These are phyloP conservation scores for Cladophialophora bantiana DNA, from an alignment of 2,329 filamentous ascomycete species.

Conservation along the genomic window DNA sequence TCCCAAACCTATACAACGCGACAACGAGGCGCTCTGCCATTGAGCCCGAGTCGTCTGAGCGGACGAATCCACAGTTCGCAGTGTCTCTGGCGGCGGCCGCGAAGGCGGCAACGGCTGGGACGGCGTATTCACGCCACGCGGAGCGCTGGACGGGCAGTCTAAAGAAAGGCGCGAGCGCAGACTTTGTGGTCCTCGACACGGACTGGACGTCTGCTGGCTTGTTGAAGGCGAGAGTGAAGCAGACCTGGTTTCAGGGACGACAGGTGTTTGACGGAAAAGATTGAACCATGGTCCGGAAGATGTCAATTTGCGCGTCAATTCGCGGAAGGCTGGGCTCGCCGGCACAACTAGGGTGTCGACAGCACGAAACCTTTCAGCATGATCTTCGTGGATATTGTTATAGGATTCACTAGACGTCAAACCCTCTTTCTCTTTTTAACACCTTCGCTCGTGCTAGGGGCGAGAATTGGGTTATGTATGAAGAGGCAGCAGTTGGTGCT, in stretches of 20 bases:
- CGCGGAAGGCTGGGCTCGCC: no score
- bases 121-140: constrained; percentile 55
- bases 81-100: constrained; percentile 54
- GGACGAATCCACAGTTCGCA: constrained; percentile 54
- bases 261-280: constrained; percentile 42
- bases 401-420: no score
- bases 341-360: no score
- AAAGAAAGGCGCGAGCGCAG: constrained; percentile 52
- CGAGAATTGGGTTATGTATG: no score
- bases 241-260: constrained; percentile 56
- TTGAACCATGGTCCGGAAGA: not conserved
- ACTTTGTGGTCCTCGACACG: constrained; percentile 50
- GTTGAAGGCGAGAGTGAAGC: constrained; percentile 49
- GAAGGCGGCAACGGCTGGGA: constrained; percentile 52
- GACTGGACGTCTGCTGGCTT: constrained; percentile 50
- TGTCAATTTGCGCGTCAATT: no score
- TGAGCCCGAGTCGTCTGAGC: constrained; percentile 47
- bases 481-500: no score
- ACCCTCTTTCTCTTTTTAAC: no score
- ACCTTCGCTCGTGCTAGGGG: no score
- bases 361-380: no score
- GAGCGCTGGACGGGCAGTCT: constrained; percentile 49
- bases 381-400: no score
- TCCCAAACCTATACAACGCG: constrained; percentile 58
- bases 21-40: constrained; percentile 56